Conservation (phyloP, 202 grass and related monocot genomes). For the Cymbopogon flexuosus region DNA sequence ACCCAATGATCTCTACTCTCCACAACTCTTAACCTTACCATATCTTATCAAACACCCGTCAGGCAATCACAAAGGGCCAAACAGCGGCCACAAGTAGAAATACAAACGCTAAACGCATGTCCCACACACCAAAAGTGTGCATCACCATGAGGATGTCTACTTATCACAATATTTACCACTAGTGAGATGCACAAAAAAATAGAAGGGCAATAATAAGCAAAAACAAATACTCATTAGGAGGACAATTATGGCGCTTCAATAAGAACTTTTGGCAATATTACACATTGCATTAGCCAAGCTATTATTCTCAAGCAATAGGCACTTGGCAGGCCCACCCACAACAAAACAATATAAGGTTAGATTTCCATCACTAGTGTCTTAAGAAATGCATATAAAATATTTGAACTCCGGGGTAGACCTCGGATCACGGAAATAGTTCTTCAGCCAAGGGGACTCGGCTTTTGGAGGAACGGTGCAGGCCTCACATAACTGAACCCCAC, state of each 20-base stretch:
- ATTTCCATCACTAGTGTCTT: background rate
- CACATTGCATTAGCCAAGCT: background rate
- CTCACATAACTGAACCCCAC: conserved; percentile 79
- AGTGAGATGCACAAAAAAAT: too few species aligned
- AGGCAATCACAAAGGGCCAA: too few species aligned
- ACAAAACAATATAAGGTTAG: background rate
- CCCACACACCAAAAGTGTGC: too few species aligned
- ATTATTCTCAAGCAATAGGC: background rate
- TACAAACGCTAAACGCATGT: too few species aligned
- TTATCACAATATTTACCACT: too few species aligned
- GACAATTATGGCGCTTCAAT: background rate
- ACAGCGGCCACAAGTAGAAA: too few species aligned
- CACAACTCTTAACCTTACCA: too few species aligned
- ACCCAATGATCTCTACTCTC: too few species aligned
- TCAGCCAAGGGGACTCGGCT: conserved; percentile 66
- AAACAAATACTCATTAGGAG: too few species aligned
- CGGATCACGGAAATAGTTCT: background rate
- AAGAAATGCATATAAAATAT: background rate
- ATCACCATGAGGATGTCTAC: too few species aligned
- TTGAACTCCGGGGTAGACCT: background rate
- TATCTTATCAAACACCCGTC: too few species aligned
- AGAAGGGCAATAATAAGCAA: too few species aligned
- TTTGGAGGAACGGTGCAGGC: conserved; percentile 53
- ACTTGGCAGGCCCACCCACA: background rate
- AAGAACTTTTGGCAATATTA: background rate